Evolutionary conservation across 139 green algal species (phyloP).

Genomic region (Volvox reticuliferus): DNA sequence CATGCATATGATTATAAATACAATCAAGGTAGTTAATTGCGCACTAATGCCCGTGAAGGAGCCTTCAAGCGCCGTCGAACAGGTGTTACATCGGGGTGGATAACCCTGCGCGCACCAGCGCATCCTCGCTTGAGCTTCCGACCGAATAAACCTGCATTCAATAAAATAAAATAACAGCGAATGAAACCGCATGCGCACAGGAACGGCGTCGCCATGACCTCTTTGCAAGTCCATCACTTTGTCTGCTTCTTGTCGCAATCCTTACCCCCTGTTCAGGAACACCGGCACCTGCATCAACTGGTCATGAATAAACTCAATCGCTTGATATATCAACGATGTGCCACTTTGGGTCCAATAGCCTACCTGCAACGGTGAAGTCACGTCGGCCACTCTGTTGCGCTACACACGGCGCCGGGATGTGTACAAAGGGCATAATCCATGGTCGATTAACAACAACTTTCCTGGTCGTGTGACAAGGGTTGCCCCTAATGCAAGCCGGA

Average conservation of each 20-base stretch:
- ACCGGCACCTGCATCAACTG: not conserved
- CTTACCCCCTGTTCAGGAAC: constrained; percentile 6
- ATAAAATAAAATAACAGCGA: not conserved
- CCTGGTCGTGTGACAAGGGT: not conserved
- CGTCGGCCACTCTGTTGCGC: not conserved
- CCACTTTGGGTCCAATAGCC: not conserved
- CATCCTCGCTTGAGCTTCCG: not conserved
- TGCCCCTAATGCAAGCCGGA: constrained; percentile 1
- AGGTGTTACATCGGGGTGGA: not conserved
- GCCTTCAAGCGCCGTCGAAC: not conserved
- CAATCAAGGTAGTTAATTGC: not conserved
- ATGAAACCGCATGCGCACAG: not conserved
- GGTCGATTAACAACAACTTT: not conserved
- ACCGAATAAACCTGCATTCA: not conserved
- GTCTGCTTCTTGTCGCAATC: not conserved
- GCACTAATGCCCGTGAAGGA: not conserved
- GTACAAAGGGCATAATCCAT: not conserved
- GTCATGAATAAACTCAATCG: not conserved
- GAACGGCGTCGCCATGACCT: too few relatives aligned
- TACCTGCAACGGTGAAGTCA: not conserved
- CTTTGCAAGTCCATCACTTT: too few relatives aligned
- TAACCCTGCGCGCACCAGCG: not conserved
- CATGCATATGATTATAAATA: not conserved
- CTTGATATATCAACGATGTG: not conserved
- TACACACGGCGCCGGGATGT: not conserved